Conservation (phyloP, 2,329 filamentous ascomycete genomes). For the Beauveria caledonica region DNA sequence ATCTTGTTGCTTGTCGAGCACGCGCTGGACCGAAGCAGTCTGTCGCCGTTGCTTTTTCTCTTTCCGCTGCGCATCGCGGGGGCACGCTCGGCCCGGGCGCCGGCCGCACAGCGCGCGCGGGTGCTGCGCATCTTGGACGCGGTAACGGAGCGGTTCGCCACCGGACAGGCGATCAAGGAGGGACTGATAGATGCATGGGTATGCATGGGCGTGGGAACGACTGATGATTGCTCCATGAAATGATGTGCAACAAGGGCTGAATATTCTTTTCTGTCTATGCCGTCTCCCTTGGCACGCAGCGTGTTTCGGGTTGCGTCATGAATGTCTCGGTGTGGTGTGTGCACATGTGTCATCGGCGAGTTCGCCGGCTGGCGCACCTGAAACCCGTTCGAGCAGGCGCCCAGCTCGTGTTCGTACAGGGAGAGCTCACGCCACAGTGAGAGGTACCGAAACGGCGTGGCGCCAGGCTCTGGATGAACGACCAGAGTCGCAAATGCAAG, state of each 20-base stretch:
- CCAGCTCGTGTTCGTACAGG: neutral
- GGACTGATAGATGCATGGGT: slow-evolving; percentile 2
- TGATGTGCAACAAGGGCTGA: neutral
- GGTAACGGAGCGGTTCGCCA: slow-evolving; percentile 19
- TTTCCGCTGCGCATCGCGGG: slow-evolving; percentile 29
- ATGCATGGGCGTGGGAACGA: neutral
- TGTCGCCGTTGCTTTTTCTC: slow-evolving; percentile 26
- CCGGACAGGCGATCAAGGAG: slow-evolving; percentile 16
- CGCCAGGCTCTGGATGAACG: neutral
- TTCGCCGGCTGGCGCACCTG: neutral
- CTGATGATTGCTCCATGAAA: neutral
- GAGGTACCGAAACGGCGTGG: neutral
- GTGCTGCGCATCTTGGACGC: slow-evolving; percentile 16
- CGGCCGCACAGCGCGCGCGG: slow-evolving; percentile 16
- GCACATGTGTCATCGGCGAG: neutral
- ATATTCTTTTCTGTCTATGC: neutral
- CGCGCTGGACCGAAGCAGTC: slow-evolving; percentile 16
- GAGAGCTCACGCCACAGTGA: neutral
- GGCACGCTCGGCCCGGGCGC: slow-evolving; percentile 18
- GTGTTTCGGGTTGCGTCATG: neutral
- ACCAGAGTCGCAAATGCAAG: no score
- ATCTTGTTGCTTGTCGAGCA: slow-evolving; percentile 18
- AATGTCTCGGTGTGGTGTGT: neutral
- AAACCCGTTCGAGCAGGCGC: neutral
- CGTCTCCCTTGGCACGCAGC: neutral